These are phyloP conservation scores for Aspergillus sp. DNA, from an alignment of 2,329 filamentous ascomycete species.

Conservation along the genomic window DNA sequence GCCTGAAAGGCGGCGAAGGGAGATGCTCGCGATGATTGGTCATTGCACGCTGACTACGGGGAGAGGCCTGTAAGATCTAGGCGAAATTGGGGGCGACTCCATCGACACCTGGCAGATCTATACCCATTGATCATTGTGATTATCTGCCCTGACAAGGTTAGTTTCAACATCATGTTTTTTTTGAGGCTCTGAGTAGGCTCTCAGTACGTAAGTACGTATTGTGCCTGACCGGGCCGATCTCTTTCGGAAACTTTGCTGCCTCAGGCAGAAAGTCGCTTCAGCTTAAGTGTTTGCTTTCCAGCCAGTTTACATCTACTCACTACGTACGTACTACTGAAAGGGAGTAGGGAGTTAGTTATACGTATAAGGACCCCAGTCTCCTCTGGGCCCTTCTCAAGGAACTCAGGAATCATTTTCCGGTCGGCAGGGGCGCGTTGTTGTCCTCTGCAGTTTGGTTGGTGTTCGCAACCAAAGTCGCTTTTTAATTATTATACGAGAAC, in stretches of 20 bases:
- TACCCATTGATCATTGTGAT: neutral
- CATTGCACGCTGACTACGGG: neutral
- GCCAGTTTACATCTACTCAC: too few species aligned
- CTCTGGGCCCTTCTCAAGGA: neutral
- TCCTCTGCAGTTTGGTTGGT: neutral
- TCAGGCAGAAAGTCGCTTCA: neutral
- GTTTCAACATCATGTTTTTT: neutral
- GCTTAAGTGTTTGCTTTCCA: too few species aligned
- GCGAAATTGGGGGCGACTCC: neutral
- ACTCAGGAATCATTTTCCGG: neutral
- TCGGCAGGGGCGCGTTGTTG: neutral
- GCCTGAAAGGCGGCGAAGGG: slow-evolving; percentile 1
- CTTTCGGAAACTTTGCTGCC: neutral
- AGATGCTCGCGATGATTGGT: neutral
- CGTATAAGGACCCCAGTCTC: neutral
- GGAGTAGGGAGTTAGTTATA: too few species aligned
- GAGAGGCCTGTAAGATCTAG: neutral
- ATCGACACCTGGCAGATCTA: neutral
- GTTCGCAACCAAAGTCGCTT: neutral
- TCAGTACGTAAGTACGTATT: neutral
- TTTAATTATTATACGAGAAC: neutral
- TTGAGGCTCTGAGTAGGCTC: neutral
- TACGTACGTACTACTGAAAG: too few species aligned
- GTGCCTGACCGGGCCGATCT: neutral
- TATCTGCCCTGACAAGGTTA: neutral